These are phyloP conservation scores for Aspergillus fumigatiaffinis DNA, from an alignment of 2,329 filamentous ascomycete species.

Conservation along the genomic window DNA sequence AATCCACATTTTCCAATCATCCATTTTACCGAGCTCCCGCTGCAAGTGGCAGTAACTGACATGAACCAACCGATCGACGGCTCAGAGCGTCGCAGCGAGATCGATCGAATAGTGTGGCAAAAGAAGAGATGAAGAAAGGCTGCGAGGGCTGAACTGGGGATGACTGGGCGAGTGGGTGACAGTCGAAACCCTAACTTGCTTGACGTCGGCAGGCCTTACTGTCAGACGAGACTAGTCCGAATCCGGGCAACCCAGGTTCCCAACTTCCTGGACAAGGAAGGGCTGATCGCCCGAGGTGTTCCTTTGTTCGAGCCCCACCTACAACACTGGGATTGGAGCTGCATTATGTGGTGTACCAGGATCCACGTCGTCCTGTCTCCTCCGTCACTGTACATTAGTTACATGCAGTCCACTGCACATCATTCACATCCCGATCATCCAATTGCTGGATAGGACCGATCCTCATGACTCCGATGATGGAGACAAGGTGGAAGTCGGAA, in stretches of 20 bases:
- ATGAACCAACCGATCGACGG: conserved; percentile 6
- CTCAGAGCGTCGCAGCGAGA: conserved; percentile 5
- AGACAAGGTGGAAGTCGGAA: not conserved
- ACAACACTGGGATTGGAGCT: conserved; percentile 7
- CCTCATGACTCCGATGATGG: not conserved
- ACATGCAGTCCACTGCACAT: not conserved
- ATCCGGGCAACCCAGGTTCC: not conserved
- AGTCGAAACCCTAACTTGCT: not conserved
- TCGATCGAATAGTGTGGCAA: not conserved
- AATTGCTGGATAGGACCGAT: not conserved
- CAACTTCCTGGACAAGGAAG: conserved; percentile 16
- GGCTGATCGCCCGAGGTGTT: conserved; percentile 19
- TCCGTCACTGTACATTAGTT: conserved; percentile 5
- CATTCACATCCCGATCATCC: not conserved
- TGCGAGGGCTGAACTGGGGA: not conserved
- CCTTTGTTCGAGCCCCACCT: conserved; percentile 11
- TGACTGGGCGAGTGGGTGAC: not conserved
- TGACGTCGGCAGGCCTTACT: not conserved
- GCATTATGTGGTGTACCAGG: conserved; percentile 7
- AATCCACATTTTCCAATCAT: not conserved
- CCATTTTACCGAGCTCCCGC: conserved; percentile 15
- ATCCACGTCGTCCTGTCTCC: conserved; percentile 10
- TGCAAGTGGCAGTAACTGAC: not conserved
- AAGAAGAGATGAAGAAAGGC: not conserved
- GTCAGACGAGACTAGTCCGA: not conserved